A percentile compares a stretch with the other conserved stretches of the same genome.
These are phyloP conservation scores for Eimeria maxima DNA, from an alignment of 169 alveolate genomes.

Conservation along the genomic window DNA sequence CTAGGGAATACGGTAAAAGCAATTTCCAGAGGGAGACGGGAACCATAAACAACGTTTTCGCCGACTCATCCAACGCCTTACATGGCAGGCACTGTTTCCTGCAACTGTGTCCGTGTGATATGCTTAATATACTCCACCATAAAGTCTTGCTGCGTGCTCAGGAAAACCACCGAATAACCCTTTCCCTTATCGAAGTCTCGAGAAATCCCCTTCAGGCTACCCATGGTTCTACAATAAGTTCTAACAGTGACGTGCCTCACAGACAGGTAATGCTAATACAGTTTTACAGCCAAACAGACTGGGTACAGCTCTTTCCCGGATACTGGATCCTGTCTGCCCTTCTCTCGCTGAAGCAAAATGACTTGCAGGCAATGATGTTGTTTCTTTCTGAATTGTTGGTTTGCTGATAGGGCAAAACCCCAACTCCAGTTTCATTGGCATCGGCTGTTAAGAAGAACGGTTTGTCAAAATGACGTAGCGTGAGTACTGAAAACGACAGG, in stretches of 20 bases:
- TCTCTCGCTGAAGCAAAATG: not conserved
- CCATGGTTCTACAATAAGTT: not conserved
- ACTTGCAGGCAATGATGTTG: not conserved
- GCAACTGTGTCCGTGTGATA: too few species aligned
- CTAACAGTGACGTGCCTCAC: not conserved
- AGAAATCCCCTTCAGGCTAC: not conserved
- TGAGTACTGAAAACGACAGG: not conserved
- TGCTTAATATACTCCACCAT: not conserved
- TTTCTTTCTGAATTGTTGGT: not conserved
- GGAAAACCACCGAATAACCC: not conserved
- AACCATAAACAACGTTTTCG: not conserved
- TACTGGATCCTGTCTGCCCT: not conserved
- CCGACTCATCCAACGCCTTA: not conserved
- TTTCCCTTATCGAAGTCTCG: not conserved
- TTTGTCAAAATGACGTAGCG: not conserved
- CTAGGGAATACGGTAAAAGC: too few species aligned
- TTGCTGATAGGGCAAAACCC: not conserved
- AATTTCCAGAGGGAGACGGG: too few species aligned
- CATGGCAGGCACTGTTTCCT: not conserved
- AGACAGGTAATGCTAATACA: not conserved
- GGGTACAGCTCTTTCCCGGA: not conserved
- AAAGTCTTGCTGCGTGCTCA: not conserved
- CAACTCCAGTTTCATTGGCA: not conserved
- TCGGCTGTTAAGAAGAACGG: not conserved
- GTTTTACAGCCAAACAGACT: not conserved